These are phyloP conservation scores for Fusarium neocosmosporiellum DNA, from an alignment of 2,329 filamentous ascomycete genomes.

Conservation along the genomic window DNA sequence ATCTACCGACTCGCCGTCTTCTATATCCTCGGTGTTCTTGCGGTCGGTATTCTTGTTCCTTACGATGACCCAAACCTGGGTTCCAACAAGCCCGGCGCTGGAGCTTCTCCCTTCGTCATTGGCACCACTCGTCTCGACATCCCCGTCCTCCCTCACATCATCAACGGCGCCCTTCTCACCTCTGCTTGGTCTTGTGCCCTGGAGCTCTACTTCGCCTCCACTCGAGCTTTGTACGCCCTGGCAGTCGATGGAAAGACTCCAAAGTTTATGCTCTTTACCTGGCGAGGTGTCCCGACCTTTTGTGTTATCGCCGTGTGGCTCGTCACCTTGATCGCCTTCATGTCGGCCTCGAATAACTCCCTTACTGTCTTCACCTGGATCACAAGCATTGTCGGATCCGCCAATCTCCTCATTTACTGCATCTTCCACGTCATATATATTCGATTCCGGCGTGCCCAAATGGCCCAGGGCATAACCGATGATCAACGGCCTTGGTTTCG, in stretches of 20 bases:
- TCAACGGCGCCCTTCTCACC: conserved; percentile 71
- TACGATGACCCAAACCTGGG: conserved; percentile 55
- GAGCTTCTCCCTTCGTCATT: conserved; percentile 69
- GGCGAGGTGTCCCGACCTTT: conserved; percentile 66
- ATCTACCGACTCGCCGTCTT: conserved; percentile 77
- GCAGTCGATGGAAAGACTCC: conserved; percentile 56
- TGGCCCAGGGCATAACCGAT: not conserved
- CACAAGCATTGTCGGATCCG: not conserved
- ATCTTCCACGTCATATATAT: not conserved
- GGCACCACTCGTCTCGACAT: conserved; percentile 64
- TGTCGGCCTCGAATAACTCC: conserved; percentile 53
- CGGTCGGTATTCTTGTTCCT: conserved; percentile 62
- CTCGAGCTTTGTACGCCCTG: conserved; percentile 56
- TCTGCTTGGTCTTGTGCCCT: conserved; percentile 52
- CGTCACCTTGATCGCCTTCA: conserved; percentile 59
- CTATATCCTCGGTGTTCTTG: conserved; percentile 73
- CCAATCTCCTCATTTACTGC: not conserved
- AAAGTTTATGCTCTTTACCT: conserved; percentile 64
- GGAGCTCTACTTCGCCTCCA: conserved; percentile 56
- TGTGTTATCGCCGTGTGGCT: conserved; percentile 59
- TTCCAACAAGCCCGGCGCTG: conserved; percentile 58
- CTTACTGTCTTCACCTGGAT: conserved; percentile 4
- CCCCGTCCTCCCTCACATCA: conserved; percentile 59
- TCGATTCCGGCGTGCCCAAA: not conserved
- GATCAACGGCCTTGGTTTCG: not conserved